A percentile compares a stretch with the other conserved stretches of the same genome.
phyloP scores from a whole-genome alignment of 2,329 filamentous ascomycete species.

The Xylaria polymorpha region DNA sequence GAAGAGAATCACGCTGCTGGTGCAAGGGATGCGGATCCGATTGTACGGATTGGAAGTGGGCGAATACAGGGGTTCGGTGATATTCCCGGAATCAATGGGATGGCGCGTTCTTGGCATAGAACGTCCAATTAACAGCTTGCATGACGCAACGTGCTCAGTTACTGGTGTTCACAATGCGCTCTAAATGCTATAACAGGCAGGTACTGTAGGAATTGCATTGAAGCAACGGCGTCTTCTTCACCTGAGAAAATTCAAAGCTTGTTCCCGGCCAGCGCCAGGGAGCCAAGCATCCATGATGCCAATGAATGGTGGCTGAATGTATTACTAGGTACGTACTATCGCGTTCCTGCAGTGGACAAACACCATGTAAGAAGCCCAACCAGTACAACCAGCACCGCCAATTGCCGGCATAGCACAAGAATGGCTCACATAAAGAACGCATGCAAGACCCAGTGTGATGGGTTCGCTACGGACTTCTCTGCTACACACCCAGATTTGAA shows the following conservation, averaged over 20 bases:
- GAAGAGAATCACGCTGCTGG: conserved; percentile 4
- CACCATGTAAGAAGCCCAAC: conserved; percentile 13
- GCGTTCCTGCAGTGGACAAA: conserved; percentile 30
- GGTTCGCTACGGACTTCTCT: not conserved
- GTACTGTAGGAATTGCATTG: conserved; percentile 1
- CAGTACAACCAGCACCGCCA: conserved; percentile 1
- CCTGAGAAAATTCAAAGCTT: conserved; percentile 2
- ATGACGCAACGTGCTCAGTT: conserved; percentile 30
- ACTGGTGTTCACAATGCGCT: not conserved
- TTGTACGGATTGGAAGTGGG: conserved; percentile 28
- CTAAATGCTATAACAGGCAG: conserved; percentile 3
- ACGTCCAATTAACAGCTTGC: conserved; percentile 24
- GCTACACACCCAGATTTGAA: not conserved
- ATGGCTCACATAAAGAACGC: conserved; percentile 6
- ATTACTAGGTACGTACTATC: not conserved
- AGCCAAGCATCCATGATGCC: not conserved
- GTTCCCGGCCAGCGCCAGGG: not conserved
- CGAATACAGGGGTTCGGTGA: conserved; percentile 9
- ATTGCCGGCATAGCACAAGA: conserved; percentile 12
- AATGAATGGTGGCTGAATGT: conserved; percentile 3
- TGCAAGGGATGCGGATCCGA: conserved; percentile 24
- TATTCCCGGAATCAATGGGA: not conserved
- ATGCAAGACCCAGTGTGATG: not conserved
- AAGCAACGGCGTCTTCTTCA: conserved; percentile 2
- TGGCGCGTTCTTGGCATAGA: conserved; percentile 13